A percentile compares a stretch with the other conserved stretches of the same genome.
Evolutionary conservation across 805 yeast species (phyloP).

Genomic region (Hanseniaspora guilliermondii): DNA sequence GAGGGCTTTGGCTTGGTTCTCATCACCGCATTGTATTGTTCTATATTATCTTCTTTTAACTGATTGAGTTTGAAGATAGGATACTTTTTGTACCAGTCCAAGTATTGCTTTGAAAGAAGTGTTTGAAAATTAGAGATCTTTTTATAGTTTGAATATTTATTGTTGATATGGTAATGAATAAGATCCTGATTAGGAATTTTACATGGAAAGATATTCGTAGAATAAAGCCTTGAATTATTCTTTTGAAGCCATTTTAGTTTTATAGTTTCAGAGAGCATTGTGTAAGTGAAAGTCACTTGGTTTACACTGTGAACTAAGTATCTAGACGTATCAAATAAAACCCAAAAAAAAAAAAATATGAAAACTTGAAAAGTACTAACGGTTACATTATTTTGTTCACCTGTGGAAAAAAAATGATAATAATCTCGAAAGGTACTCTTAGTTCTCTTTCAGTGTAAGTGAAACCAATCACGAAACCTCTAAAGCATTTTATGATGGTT

Average conservation of each 20-base stretch:
- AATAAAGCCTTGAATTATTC: not conserved
- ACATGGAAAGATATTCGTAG: not conserved
- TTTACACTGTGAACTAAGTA: too few relatives aligned
- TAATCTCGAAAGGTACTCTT: too few relatives aligned
- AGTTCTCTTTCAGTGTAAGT: too few relatives aligned
- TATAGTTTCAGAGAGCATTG: not conserved
- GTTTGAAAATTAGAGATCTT: not conserved
- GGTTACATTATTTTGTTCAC: too few relatives aligned
- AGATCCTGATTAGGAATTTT: conserved; percentile 1
- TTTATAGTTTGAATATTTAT: conserved; percentile 4
- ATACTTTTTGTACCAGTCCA: conserved; percentile 25
- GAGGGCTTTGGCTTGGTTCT: conserved; percentile 49
- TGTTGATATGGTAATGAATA: conserved; percentile 5
- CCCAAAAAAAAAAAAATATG: too few relatives aligned
- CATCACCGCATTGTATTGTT: conserved; percentile 33
- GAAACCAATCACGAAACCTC: not conserved
- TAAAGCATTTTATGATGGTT: not conserved
- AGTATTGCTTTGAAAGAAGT: not conserved
- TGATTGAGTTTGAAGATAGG: conserved; percentile 30
- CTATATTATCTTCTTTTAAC: conserved; percentile 35
- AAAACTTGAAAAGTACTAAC: too few relatives aligned
- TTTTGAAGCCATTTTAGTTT: not conserved
- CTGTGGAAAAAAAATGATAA: too few relatives aligned
- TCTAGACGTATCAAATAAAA: too few relatives aligned
- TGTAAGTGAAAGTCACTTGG: too few relatives aligned